Base-by-base conservation (phyloP, 192 early-diverging fungal species). In the Linderina pennispora region DNA sequence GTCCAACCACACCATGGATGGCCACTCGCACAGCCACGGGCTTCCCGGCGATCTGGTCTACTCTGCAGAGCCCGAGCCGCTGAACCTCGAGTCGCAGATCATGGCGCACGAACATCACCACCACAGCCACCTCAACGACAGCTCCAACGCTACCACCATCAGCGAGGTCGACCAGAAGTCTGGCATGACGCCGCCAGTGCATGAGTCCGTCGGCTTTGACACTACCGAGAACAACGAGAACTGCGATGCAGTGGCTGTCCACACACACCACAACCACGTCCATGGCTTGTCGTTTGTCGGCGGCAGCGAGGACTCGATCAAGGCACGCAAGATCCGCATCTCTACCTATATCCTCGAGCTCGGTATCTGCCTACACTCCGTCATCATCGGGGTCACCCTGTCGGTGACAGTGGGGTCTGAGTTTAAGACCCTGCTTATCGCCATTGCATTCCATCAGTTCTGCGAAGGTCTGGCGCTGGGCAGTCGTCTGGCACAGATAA, bases 401-500 rank as follows among this genome's bases (percentile, higher is more conserved):
- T 82, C 73, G 3, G 76, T 75, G 2, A 71, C 81, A 6, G 63
- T 53, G 8, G 71, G 65, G 14, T 28, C 58, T 0, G 76, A 75
- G 15, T 85, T 86, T 49, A 71, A 55, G 8, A 74, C 75, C 1
- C 67, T 91, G 0, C 47, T 84, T 16, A 48, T 81, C 8, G 87
- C 88, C 0, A 58, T 90, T 15, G 56, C 75, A 18, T 87, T 90
- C 64, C 76, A 77, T 61, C 88, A 90, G 74, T 73, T 81, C 56
- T 85, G 86, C 65, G 83, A 88, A 59, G 89, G 88, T 19, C 52
- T 90, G 26, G 86, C 86, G 13, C 73, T 90, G 37, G 87, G 87
- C 24, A 79, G 83, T 22, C 77, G 87, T 18, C 66, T 89, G 43
- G 79, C 80, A 6, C 77, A 78, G 13, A 49, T 85, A 19, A 44